Conservation (phyloP, 1,284 basidiomycete species). For the Xerocomus amazonicus region DNA sequence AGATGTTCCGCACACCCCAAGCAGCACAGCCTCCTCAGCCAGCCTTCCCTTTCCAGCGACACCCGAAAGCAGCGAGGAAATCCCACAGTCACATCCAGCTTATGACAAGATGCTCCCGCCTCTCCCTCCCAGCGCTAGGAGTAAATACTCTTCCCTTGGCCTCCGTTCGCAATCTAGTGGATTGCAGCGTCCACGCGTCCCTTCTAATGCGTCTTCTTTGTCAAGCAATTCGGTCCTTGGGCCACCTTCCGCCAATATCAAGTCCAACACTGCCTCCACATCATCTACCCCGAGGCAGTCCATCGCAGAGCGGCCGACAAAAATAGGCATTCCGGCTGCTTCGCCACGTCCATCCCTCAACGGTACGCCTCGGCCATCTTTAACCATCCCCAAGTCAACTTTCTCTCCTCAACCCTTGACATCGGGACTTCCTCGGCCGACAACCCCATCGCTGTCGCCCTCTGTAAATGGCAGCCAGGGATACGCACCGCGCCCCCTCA, state of each 20-base stretch:
- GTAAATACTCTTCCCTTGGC: conserved; percentile 20
- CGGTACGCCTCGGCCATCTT: conserved; percentile 23
- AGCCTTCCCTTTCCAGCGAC: conserved; percentile 46
- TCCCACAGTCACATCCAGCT: neutral
- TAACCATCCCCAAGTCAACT: conserved; percentile 26
- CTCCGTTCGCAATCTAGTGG: conserved; percentile 10
- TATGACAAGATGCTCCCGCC: conserved; percentile 30
- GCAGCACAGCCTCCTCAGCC: conserved; percentile 37
- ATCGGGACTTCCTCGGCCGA: conserved; percentile 21
- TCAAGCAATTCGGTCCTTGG: conserved; percentile 22
- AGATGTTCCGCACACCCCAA: conserved; percentile 33
- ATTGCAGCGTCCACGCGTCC: conserved; percentile 26
- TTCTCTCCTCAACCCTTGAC: conserved; percentile 9
- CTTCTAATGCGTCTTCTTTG: conserved; percentile 29
- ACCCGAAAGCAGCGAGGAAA: conserved; percentile 33
- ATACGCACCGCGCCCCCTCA: conserved; percentile 23
- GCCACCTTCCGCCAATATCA: conserved; percentile 3
- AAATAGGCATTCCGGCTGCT: conserved; percentile 7
- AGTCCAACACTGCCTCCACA: conserved; percentile 9
- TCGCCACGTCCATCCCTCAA: conserved; percentile 20
- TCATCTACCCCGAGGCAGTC: conserved; percentile 15
- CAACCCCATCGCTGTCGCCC: conserved; percentile 18
- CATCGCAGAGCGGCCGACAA: conserved; percentile 11
- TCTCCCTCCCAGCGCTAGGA: conserved; percentile 16
- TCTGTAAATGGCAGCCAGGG: conserved; percentile 5